These are phyloP conservation scores for Salix exigua DNA, from an alignment of 345 rosid species.

Conservation along the genomic window DNA sequence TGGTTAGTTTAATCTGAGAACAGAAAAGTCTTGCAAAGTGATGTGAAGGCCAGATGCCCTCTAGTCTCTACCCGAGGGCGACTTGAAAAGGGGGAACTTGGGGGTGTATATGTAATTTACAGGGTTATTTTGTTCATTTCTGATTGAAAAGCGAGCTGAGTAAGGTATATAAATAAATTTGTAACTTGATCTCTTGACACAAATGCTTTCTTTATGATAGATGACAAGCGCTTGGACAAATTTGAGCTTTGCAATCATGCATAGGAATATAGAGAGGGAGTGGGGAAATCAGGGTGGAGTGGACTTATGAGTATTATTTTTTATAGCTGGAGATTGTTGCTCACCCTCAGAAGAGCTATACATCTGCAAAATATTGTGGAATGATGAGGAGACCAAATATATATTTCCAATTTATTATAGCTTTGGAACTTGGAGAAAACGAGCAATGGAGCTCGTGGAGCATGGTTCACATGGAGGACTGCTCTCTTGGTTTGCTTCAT, in stretches of 20 bases:
- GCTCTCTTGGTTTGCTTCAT: constrained; percentile 14
- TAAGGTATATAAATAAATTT: constrained; percentile 61
- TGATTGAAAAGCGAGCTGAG: constrained; percentile 35
- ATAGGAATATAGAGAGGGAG: constrained; percentile 3
- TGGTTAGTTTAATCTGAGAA: neutral
- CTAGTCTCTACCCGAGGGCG: neutral
- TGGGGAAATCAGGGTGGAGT: neutral
- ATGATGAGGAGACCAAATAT: constrained; percentile 1
- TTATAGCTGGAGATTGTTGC: neutral
- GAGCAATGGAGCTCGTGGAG: constrained; percentile 3
- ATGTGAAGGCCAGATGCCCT: neutral
- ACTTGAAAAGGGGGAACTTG: neutral
- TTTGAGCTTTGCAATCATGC: constrained; percentile 1
- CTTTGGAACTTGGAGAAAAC: constrained; percentile 6
- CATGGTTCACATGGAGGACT: neutral
- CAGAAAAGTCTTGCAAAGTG: neutral
- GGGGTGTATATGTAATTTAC: neutral
- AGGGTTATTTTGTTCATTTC: constrained; percentile 9
- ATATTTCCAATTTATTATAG: neutral
- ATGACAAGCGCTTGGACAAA: constrained; percentile 8
- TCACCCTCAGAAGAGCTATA: neutral
- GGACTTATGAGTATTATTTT: constrained; percentile 2
- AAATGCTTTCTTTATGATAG: constrained; percentile 10
- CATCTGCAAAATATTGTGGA: neutral
- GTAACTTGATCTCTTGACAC: constrained; percentile 1